These are phyloP conservation scores for Penicillium dipodomyicola DNA, from an alignment of 495 filamentous ascomycete species.

Conservation along the genomic window DNA sequence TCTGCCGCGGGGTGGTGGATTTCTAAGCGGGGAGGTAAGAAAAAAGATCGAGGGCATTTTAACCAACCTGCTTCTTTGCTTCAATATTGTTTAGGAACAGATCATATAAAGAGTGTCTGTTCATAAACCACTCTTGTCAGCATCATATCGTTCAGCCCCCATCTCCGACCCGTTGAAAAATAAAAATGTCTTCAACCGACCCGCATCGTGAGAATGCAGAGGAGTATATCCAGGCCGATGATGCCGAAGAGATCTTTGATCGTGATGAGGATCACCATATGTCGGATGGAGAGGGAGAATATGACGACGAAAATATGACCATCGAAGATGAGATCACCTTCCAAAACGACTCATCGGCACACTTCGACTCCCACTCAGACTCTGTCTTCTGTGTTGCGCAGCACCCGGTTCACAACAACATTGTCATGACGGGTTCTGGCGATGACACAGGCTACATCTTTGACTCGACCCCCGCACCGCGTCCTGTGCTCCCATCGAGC, in stretches of 20 bases:
- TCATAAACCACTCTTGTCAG: background rate
- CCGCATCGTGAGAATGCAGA: conserved; percentile 51
- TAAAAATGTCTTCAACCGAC: conserved; percentile 49
- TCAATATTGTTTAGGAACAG: background rate
- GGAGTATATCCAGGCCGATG: conserved; percentile 63
- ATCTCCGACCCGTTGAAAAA: background rate
- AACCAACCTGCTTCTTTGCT: conserved; percentile 7
- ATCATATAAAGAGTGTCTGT: background rate
- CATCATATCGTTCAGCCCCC: background rate
- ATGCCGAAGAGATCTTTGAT: conserved; percentile 67
- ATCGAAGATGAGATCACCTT: conserved; percentile 68
- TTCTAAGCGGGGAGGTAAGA: conserved; percentile 41
- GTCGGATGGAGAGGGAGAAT: conserved; percentile 49
- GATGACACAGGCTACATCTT: conserved; percentile 81
- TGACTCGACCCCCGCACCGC: conserved; percentile 60
- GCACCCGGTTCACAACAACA: conserved; percentile 73
- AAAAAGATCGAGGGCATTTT: conserved; percentile 22
- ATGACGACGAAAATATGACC: conserved; percentile 55
- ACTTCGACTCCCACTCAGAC: conserved; percentile 86
- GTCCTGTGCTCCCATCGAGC: conserved; percentile 67
- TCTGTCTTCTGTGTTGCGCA: conserved; percentile 90
- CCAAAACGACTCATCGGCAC: conserved; percentile 85
- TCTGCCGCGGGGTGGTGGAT: conserved; percentile 38
- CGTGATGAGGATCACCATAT: conserved; percentile 70
- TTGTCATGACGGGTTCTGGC: conserved; percentile 87